A percentile compares a stretch with the other conserved stretches of the same genome.
Conservation (phyloP, 331 rosid species). For the Spiraea crenata region DNA sequence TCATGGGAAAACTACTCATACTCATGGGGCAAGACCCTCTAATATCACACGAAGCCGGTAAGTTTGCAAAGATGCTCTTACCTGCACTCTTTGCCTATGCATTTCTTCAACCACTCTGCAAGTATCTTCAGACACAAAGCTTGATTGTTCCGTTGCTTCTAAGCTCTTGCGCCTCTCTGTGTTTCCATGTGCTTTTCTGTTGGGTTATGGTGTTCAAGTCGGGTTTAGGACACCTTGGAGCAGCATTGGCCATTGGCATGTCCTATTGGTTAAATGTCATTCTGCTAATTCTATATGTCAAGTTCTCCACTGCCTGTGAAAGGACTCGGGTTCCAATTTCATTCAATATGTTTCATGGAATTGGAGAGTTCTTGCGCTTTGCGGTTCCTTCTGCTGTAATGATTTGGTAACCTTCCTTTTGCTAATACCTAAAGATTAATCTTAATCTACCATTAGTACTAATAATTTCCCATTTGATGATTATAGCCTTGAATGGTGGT, state of each 20-base stretch:
- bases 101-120: constrained; percentile 49
- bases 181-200: constrained; percentile 50
- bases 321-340: constrained; percentile 42
- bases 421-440: background rate
- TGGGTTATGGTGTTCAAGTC: constrained; percentile 64
- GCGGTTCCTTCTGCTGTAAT: constrained; percentile 62
- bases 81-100: constrained; percentile 66
- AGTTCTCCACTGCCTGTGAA: constrained; percentile 42
- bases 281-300: constrained; percentile 42
- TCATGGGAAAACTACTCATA: constrained; percentile 46
- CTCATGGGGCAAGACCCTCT: constrained; percentile 58
- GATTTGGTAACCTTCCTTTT: constrained; percentile 32
- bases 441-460: background rate
- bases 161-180: constrained; percentile 36
- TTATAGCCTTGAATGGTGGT: constrained; percentile 38
- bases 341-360: constrained; percentile 41
- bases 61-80: constrained; percentile 49
- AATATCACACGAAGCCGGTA: constrained; percentile 62
- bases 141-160: constrained; percentile 51
- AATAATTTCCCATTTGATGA: background rate
- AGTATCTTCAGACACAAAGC: constrained; percentile 60
- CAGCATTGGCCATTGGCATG: constrained; percentile 55
- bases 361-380: constrained; percentile 45
- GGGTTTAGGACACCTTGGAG: constrained; percentile 44
- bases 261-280: constrained; percentile 51